Evolutionary conservation across 495 filamentous ascomycete species (phyloP).

Genomic region (Cercophora newfieldiana): DNA sequence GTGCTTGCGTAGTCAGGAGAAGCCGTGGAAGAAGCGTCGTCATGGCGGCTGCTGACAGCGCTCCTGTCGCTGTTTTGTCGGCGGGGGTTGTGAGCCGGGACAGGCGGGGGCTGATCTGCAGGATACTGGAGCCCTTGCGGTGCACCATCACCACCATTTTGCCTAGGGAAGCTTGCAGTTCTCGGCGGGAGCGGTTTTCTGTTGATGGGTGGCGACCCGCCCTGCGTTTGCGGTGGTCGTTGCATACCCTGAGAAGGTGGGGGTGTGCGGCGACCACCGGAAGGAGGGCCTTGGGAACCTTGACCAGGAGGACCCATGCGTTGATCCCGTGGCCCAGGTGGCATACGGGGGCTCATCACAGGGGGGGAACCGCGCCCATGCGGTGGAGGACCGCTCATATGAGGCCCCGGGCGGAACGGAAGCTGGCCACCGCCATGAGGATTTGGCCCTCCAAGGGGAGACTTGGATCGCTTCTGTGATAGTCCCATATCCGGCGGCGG

Average conservation of each 20-base stretch:
- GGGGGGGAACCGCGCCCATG: conserved; percentile 22
- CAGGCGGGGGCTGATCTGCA: conserved; percentile 47
- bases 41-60: conserved; percentile 43
- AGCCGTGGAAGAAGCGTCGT: conserved; percentile 50
- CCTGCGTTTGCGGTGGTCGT: conserved; percentile 32
- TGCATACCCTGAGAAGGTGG: conserved; percentile 28
- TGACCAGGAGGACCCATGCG: conserved; percentile 16
- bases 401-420: conserved; percentile 17
- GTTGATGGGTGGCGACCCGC: conserved; percentile 38
- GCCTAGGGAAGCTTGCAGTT: conserved; percentile 41
- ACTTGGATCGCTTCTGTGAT: conserved; percentile 35
- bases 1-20: conserved; percentile 70
- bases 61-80: conserved; percentile 41
- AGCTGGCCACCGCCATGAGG: conserved; percentile 17
- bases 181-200: conserved; percentile 64
- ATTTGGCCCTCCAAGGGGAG: conserved; percentile 29
- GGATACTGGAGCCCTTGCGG: conserved; percentile 28
- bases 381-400: conserved; percentile 13
- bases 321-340: conserved; percentile 18
- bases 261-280: conserved; percentile 40
- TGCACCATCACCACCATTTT: conserved; percentile 25
- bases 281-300: conserved; percentile 2
- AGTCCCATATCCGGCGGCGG: conserved; percentile 37
- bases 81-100: conserved; percentile 15
- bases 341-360: conserved; percentile 24